A percentile compares a stretch with the other conserved stretches of the same genome.
phyloP scores from a whole-genome alignment of 2,329 filamentous ascomycete species.

The Calonectria montana region DNA sequence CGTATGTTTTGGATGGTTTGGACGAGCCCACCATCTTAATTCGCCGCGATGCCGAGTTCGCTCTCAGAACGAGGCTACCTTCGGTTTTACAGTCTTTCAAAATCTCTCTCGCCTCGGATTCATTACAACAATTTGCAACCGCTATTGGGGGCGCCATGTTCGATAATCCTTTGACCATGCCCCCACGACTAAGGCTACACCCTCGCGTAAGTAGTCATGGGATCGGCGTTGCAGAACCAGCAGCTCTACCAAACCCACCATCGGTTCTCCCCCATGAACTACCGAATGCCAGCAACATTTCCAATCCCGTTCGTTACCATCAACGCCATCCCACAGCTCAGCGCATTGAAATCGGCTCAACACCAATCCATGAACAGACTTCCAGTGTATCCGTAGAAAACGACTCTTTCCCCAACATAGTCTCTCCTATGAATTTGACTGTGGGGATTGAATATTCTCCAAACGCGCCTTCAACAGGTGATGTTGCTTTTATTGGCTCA shows the following conservation, averaged over 20 bases:
- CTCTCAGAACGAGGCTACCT: not conserved
- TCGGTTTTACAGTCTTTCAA: not conserved
- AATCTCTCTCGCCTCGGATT: not conserved
- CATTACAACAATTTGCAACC: not conserved
- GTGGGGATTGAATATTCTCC: too few relatives aligned
- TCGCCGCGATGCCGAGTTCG: not conserved
- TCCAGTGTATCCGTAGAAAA: accelerated
- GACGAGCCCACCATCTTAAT: not conserved
- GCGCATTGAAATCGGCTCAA: not conserved
- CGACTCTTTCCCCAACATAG: not conserved
- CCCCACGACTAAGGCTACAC: not conserved
- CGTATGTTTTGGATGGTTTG: not conserved
- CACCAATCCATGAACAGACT: too few relatives aligned
- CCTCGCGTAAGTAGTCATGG: not conserved
- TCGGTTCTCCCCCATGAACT: accelerated
- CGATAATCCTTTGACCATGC: not conserved
- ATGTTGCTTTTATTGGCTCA: too few relatives aligned
- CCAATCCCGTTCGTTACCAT: too few relatives aligned
- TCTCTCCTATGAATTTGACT: too few relatives aligned
- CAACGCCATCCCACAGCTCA: not conserved
- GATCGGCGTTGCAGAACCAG: not conserved
- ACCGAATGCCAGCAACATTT: too few relatives aligned
- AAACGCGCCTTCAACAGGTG: too few relatives aligned
- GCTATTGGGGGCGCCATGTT: not conserved
- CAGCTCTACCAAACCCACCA: not conserved